These are phyloP conservation scores for Dothiorella sarmentorum DNA, from an alignment of 2,329 filamentous ascomycete species.

Conservation along the genomic window DNA sequence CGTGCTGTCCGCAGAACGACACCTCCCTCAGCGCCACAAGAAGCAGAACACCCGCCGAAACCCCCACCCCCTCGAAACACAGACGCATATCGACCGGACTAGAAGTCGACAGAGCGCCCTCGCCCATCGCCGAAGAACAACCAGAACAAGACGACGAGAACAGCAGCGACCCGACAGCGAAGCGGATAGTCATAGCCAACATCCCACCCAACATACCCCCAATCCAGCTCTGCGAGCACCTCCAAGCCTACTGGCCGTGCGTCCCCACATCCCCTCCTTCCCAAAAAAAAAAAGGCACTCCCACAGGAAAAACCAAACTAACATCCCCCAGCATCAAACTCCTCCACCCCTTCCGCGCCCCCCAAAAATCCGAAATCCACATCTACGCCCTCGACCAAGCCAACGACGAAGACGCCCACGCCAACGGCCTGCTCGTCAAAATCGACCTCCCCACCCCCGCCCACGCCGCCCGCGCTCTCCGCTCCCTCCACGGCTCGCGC, in stretches of 20 bases:
- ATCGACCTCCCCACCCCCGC: not conserved
- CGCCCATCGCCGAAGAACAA: not conserved
- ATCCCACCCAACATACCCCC: not conserved
- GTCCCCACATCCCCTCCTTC: not conserved
- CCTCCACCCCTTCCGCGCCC: not conserved
- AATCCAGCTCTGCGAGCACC: not conserved
- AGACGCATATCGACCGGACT: not conserved
- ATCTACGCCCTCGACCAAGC: not conserved
- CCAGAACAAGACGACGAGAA: not conserved
- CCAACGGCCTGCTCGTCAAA: not conserved
- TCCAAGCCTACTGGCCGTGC: not conserved
- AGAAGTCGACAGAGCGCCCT: not conserved
- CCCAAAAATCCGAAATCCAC: not conserved
- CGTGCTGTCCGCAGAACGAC: too few relatives aligned
- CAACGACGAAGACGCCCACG: not conserved
- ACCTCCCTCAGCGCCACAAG: not conserved
- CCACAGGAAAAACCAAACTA: too few relatives aligned
- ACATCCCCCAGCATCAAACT: not conserved
- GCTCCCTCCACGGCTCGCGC: not conserved
- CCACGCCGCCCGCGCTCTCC: not conserved
- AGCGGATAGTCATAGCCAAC: slow-evolving; percentile 8
- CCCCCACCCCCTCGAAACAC: not conserved
- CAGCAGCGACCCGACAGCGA: not conserved
- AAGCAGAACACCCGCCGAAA: not conserved
- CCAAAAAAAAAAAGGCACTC: too few relatives aligned